Conservation (phyloP, 306 rosid species). For the Medicago lupulina region DNA sequence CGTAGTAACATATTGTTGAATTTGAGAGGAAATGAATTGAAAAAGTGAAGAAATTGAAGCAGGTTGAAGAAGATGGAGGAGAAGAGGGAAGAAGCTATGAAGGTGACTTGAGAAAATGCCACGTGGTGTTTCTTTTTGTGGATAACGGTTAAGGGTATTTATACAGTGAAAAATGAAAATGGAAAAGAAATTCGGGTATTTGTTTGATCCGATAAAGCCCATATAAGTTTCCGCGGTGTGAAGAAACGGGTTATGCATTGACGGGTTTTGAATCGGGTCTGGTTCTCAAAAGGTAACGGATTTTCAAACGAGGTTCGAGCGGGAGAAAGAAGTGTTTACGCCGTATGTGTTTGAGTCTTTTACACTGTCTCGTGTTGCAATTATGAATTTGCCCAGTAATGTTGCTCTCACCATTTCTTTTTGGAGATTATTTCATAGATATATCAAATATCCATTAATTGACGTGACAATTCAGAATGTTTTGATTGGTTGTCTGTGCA, state of each 20-base stretch:
- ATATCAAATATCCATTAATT: too few species aligned
- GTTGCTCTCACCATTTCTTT: too few species aligned
- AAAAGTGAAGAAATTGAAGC: neutral
- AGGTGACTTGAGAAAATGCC: slow-evolving; percentile 55
- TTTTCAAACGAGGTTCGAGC: slow-evolving; percentile 48
- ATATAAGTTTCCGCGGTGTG: neutral
- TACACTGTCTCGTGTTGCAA: too few species aligned
- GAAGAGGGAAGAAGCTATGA: slow-evolving; percentile 7
- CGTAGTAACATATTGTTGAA: slow-evolving; percentile 3
- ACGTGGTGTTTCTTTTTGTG: slow-evolving; percentile 64
- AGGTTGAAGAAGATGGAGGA: slow-evolving; percentile 22
- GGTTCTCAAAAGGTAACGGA: slow-evolving; percentile 35
- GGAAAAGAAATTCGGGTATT: slow-evolving; percentile 14
- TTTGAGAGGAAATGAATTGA: neutral
- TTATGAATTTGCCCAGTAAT: too few species aligned
- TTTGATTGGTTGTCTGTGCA: too few species aligned
- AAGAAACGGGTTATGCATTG: neutral
- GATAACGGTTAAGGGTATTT: slow-evolving; percentile 57
- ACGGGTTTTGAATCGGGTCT: slow-evolving; percentile 34
- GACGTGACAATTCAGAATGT: too few species aligned
- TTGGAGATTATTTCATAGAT: too few species aligned
- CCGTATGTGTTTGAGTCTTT: too few species aligned
- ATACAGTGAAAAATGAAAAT: neutral
- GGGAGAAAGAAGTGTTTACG: slow-evolving; percentile 35
- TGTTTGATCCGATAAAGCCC: slow-evolving; percentile 30